Base-by-base conservation (phyloP, 75 land plant species). In the Selaginella moellendorffii region DNA sequence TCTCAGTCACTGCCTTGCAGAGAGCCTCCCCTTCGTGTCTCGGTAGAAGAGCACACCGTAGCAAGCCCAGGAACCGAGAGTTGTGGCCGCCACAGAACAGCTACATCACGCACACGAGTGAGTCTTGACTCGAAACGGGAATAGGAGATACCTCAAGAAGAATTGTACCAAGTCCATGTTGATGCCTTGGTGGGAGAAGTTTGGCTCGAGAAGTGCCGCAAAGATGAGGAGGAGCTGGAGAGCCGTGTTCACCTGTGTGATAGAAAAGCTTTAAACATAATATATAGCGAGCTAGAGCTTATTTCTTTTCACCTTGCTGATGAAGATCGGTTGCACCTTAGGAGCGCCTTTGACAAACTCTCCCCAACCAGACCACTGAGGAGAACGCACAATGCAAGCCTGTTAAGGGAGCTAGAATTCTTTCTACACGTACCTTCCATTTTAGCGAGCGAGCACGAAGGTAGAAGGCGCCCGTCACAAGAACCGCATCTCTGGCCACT, bases 231-330 rank as follows among this genome's bases (percentile, higher is more conserved):
- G 68, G 68, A 92, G 63, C 53, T 92, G 97, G 65, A 92, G 63
- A 28, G 83, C 89, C 52, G 88, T 92, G 62, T 92, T 92, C 0
- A 92, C 86, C 97, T 92, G 82, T 20, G 54, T 56, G 22, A n/a
- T 56, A 56, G 60, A 20, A 8, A 8, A 8, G 5, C 60, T 10
- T 18, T 10, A 56, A 5, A 8, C 60, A 56, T 56, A 9, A 56
- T 56, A 10, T 20, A 56, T 56, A 22, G 24, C 24, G 19, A 8
- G 24, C 5, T 20, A 19, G 2, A 56, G 24, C 9, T 56, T 8
- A 9, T 56, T 56, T 23, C 28, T 65, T 18, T 0, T 22, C 62
- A 87, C 97, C 97, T 92, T 88, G 79, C 97, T 92, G 29, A 92
- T 74, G 64, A 82, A 83, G 24, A 88, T 76, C 42, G 97, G 97